Percentiles rank a stretch among this genome's conserved stretches.
Evolutionary conservation across 306 rosid species (phyloP).

Genomic region (Prunus kanzakura): DNA sequence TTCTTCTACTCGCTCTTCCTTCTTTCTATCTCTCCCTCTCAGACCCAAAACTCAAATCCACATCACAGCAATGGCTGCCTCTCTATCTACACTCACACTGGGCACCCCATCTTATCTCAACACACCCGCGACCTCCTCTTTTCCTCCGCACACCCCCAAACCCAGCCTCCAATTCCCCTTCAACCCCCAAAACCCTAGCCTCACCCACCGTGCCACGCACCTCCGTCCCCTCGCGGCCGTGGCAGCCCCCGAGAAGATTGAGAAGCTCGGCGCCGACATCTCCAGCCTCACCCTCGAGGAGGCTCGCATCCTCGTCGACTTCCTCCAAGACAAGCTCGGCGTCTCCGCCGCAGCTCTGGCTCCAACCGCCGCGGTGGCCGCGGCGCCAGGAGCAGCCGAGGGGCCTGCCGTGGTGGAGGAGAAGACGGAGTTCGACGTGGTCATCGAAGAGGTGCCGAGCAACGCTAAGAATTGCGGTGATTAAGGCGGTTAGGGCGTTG

Average conservation of each 20-base stretch:
- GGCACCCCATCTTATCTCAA: slow-evolving; percentile 39
- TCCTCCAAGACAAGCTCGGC: slow-evolving; percentile 90
- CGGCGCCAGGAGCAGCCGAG: slow-evolving; percentile 26
- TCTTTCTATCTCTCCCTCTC: neutral
- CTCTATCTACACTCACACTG: slow-evolving; percentile 53
- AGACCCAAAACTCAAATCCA: neutral
- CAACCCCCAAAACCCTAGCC: slow-evolving; percentile 15
- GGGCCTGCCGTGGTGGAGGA: slow-evolving; percentile 53
- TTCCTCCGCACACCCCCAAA: slow-evolving; percentile 34
- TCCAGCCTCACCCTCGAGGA: slow-evolving; percentile 77
- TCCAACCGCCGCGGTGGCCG: slow-evolving; percentile 53
- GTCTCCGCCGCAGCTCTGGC: slow-evolving; percentile 87
- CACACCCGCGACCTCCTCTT: slow-evolving; percentile 22
- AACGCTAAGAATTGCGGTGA: slow-evolving; percentile 75
- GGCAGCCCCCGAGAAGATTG: slow-evolving; percentile 54
- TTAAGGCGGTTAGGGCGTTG: slow-evolving; percentile 76
- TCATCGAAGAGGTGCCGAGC: slow-evolving; percentile 86
- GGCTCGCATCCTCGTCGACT: slow-evolving; percentile 75
- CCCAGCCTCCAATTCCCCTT: slow-evolving; percentile 46
- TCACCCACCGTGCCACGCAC: slow-evolving; percentile 43
- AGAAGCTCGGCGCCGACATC: slow-evolving; percentile 60
- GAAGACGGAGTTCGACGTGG: slow-evolving; percentile 92
- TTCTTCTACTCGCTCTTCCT: neutral
- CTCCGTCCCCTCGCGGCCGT: slow-evolving; percentile 70
- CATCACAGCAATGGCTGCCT: slow-evolving; percentile 43